phyloP scores from a whole-genome alignment of 2,329 filamentous ascomycete genomes.

The Botrytis galanthina region DNA sequence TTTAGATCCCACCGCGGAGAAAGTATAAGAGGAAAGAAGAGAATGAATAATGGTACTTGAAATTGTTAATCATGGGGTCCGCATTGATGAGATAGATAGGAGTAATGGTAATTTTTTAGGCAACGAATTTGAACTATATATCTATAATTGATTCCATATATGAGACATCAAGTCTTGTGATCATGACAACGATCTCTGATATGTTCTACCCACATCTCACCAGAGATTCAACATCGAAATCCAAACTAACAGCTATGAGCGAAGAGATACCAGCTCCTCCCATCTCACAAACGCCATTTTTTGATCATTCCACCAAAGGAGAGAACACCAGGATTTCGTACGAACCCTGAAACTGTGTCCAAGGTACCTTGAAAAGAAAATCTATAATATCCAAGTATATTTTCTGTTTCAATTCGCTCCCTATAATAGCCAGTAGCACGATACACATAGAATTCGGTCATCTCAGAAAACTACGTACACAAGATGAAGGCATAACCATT shows the following conservation, averaged over 20 bases:
- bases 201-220: rapidly evolving
- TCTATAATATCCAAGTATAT: too few relatives aligned
- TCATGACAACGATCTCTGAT: not conserved
- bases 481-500: too few relatives aligned
- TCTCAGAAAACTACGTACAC: too few relatives aligned
- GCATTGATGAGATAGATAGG: not conserved
- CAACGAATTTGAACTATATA: not conserved
- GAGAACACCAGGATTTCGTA: not conserved
- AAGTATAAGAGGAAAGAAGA: not conserved
- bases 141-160: not conserved
- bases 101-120: not conserved
- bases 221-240: rapidly evolving
- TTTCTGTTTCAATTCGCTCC: too few relatives aligned
- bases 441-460: too few relatives aligned
- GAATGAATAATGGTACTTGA: too few relatives aligned
- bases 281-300: rapidly evolving
- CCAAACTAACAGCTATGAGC: not conserved
- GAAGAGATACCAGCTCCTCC: rapidly evolving
- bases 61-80: not conserved
- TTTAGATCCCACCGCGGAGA: constrained; percentile 3
- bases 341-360: too few relatives aligned
- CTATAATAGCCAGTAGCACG: too few relatives aligned
- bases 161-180: not conserved
- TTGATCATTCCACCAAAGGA: not conserved
- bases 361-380: too few relatives aligned